A percentile compares a stretch with the other conserved stretches of the same genome.
Evolutionary conservation across 1,284 basidiomycete genomes (phyloP).

Genomic region (Rhodotorula sp.): DNA sequence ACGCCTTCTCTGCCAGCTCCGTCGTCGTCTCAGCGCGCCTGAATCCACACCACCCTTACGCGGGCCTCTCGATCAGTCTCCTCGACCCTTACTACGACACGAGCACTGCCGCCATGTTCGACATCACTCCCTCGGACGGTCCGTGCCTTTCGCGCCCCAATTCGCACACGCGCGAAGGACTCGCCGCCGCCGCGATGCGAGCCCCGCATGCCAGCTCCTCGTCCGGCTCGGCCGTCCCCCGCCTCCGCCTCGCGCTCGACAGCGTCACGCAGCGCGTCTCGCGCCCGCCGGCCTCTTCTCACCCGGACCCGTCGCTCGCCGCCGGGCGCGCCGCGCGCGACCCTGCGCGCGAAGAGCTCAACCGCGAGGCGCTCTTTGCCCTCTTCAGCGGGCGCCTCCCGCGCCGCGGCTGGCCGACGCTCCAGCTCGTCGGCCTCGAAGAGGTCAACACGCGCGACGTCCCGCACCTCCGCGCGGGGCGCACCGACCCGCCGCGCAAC

Average conservation of each 20-base stretch:
- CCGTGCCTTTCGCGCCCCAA: slow-evolving; percentile 1
- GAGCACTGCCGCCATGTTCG: slow-evolving; percentile 10
- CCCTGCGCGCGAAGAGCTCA: neutral
- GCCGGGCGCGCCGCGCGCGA: neutral
- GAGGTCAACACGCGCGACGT: slow-evolving; percentile 6
- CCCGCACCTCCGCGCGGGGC: neutral
- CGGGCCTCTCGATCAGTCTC: slow-evolving; percentile 29
- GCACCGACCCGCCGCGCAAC: neutral
- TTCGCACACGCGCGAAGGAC: neutral
- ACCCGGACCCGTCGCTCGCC: neutral
- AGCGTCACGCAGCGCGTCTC: neutral
- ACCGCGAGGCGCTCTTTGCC: slow-evolving; percentile 21
- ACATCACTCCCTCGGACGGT: slow-evolving; percentile 9
- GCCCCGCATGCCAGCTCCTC: neutral
- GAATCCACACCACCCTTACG: slow-evolving; percentile 28
- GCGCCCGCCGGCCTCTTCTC: neutral
- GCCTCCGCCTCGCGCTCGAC: slow-evolving; percentile 16
- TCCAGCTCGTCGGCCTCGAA: slow-evolving; percentile 28
- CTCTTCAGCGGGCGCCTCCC: slow-evolving; percentile 27
- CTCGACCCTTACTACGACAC: slow-evolving; percentile 19
- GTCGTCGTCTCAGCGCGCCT: slow-evolving; percentile 17
- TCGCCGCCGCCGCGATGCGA: neutral
- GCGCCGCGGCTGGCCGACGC: slow-evolving; percentile 28
- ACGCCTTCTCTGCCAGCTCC: slow-evolving; percentile 12
- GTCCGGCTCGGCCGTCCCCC: neutral